These are phyloP conservation scores for Wolfiporia cocos DNA, from an alignment of 1,284 basidiomycete species.

Conservation along the genomic window DNA sequence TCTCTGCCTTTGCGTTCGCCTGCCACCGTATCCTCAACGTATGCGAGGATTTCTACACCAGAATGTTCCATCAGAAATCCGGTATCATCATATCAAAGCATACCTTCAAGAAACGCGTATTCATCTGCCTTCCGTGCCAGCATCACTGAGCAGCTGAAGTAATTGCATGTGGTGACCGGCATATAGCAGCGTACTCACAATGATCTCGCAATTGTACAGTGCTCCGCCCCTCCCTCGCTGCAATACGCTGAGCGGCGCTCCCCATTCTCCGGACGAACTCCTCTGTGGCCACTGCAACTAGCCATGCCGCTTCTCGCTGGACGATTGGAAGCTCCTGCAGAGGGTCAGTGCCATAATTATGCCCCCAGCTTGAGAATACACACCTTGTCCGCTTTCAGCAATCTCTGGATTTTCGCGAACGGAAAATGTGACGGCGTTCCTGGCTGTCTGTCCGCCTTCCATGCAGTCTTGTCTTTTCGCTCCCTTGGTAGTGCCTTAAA, in stretches of 20 bases:
- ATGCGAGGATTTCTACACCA: slow-evolving; percentile 51
- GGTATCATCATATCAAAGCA: too few species aligned
- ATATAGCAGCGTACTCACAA: slow-evolving; percentile 36
- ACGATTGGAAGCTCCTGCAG: slow-evolving; percentile 68
- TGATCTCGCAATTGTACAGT: slow-evolving; percentile 69
- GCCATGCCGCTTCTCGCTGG: slow-evolving; percentile 64
- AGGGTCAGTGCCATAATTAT: not conserved
- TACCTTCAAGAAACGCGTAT: slow-evolving; percentile 67
- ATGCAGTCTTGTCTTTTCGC: slow-evolving; percentile 10
- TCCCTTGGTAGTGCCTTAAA: not conserved
- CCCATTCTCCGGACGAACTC: slow-evolving; percentile 67
- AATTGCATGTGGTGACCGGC: not conserved
- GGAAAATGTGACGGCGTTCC: slow-evolving; percentile 70
- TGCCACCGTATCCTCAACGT: slow-evolving; percentile 28
- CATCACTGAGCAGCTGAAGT: slow-evolving; percentile 33
- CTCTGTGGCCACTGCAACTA: slow-evolving; percentile 73
- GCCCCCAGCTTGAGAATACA: slow-evolving; percentile 6
- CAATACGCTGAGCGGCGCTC: slow-evolving; percentile 53
- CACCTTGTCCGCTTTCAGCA: slow-evolving; percentile 76
- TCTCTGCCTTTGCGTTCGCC: slow-evolving; percentile 37
- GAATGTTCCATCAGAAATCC: not conserved
- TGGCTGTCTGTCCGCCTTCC: slow-evolving; percentile 12
- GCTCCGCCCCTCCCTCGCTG: slow-evolving; percentile 55
- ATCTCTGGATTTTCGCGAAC: slow-evolving; percentile 68
- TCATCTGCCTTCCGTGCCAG: slow-evolving; percentile 64